Percentiles rank a stretch among this genome's conserved stretches.
These are phyloP conservation scores for Styphnolobium japonicum DNA, from an alignment of 306 rosid genomes.

Conservation along the genomic window DNA sequence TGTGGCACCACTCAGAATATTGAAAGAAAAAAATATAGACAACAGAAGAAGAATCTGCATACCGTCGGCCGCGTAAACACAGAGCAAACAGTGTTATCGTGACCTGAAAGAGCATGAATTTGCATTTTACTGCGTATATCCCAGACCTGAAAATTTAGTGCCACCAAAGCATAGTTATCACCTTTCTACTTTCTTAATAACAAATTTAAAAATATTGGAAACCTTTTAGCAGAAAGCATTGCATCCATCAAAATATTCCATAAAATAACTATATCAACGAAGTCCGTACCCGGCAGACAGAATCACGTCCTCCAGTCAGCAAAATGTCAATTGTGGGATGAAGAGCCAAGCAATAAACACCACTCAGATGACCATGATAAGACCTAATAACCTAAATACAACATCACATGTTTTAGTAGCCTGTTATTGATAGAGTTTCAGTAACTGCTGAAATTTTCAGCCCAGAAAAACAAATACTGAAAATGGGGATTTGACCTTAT, in stretches of 20 bases:
- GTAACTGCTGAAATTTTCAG: conserved; percentile 14
- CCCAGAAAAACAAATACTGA: neutral
- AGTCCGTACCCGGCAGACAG: conserved; percentile 92
- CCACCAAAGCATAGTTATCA: conserved; percentile 19
- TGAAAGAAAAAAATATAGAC: neutral
- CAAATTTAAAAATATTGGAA: neutral
- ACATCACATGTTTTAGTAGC: conserved; percentile 2
- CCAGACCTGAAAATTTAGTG: conserved; percentile 76
- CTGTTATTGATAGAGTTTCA: conserved; percentile 5
- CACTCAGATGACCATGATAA: conserved; percentile 98
- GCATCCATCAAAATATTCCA: conserved; percentile 10
- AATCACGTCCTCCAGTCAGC: conserved; percentile 98
- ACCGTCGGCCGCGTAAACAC: conserved; percentile 93
- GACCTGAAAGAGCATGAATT: conserved; percentile 87
- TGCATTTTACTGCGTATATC: conserved; percentile 97
- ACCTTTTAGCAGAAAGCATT: conserved; percentile 4
- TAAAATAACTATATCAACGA: conserved; percentile 23
- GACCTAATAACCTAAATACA: conserved; percentile 78
- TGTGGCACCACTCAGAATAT: neutral
- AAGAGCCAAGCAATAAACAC: conserved; percentile 96
- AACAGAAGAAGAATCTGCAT: conserved; percentile 28
- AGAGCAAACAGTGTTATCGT: conserved; percentile 95
- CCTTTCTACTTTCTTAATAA: conserved; percentile 12
- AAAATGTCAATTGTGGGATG: conserved; percentile 93
- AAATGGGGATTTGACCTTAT: conserved; percentile 56